Percentiles rank a stretch among this genome's conserved stretches.
Evolutionary conservation across 2,329 filamentous ascomycete species (phyloP).

Genomic region (Penicillium occitanis): DNA sequence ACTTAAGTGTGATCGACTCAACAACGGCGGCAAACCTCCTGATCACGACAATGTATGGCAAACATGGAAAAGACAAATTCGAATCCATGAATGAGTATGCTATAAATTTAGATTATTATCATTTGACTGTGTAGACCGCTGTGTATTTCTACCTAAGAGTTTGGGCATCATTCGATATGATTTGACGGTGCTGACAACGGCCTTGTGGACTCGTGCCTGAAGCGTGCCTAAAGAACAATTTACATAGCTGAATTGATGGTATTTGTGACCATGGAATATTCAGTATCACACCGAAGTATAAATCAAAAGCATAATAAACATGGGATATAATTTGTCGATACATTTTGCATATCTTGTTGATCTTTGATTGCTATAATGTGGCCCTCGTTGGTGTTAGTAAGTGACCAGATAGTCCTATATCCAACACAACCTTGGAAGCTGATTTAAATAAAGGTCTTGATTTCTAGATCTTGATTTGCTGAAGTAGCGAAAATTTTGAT

Average conservation of each 20-base stretch:
- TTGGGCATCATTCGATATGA: constrained; percentile 1
- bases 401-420: background rate
- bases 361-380: background rate
- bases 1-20: background rate
- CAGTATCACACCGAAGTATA: background rate
- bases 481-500: no score
- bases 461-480: background rate
- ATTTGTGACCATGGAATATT: background rate
- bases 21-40: background rate
- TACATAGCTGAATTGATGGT: background rate
- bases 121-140: background rate
- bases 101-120: background rate
- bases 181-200: background rate
- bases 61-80: background rate
- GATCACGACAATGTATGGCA: background rate
- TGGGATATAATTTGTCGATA: background rate
- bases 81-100: background rate
- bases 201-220: background rate
- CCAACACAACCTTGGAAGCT: background rate
- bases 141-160: background rate
- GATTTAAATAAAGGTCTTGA: background rate
- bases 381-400: background rate
- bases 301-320: background rate
- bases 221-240: background rate
- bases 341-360: background rate